Percentiles rank a stretch among this genome's conserved stretches.
phyloP scores from a whole-genome alignment of 805 yeast genomes.

The Hanseniaspora pseudoguilliermondii region DNA sequence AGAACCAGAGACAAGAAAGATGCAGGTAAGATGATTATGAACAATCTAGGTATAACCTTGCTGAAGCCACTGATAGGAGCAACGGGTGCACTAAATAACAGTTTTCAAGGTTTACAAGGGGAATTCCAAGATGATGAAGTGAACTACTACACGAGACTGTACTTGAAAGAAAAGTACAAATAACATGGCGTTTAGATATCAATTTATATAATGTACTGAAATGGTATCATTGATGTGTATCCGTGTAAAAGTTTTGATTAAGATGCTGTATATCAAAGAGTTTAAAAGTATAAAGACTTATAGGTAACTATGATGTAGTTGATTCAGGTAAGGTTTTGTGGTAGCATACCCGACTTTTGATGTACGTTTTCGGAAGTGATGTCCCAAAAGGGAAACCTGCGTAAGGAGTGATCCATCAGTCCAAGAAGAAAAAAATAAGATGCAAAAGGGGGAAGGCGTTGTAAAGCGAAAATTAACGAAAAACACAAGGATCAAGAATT shows the following conservation, averaged over 20 bases:
- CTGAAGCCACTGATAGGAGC: conserved; percentile 84
- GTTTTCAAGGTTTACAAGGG: conserved; percentile 73
- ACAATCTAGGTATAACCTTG: conserved; percentile 67
- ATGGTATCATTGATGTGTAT: too few relatives aligned
- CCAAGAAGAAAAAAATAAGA: too few relatives aligned
- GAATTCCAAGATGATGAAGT: conserved; percentile 48
- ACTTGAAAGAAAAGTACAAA: conserved; percentile 49
- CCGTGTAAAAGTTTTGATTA: too few relatives aligned
- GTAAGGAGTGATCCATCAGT: too few relatives aligned
- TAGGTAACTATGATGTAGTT: too few relatives aligned
- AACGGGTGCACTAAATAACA: conserved; percentile 73
- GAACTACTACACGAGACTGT: conserved; percentile 38
- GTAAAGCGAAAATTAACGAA: not conserved
- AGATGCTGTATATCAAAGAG: too few relatives aligned
- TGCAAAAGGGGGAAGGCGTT: too few relatives aligned
- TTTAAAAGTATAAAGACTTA: not conserved
- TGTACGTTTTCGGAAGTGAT: too few relatives aligned
- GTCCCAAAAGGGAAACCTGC: too few relatives aligned
- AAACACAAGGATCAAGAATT: not conserved
- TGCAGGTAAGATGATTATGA: conserved; percentile 54
- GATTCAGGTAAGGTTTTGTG: too few relatives aligned
- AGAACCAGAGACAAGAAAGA: conserved; percentile 55
- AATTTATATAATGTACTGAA: not conserved
- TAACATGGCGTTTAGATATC: too few relatives aligned
- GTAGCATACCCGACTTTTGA: too few relatives aligned